A percentile compares a stretch with the other conserved stretches of the same genome.
Evolutionary conservation across 805 yeast species (phyloP).

Genomic region (Komagataella populi): DNA sequence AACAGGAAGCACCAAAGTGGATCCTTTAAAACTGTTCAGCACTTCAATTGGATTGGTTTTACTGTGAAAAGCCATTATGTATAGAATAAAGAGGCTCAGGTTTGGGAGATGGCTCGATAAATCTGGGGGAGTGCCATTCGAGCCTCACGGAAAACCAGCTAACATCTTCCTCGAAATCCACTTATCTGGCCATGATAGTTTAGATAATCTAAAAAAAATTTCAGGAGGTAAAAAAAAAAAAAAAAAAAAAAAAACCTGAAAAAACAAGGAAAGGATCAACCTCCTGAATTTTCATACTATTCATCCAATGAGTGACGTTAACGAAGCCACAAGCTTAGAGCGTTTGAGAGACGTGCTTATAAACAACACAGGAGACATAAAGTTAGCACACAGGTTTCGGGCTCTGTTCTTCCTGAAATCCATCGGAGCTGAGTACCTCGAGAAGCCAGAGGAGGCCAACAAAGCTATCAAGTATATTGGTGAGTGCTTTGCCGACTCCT

Average conservation of each 20-base stretch:
- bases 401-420: conserved; percentile 87
- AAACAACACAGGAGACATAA: conserved; percentile 53
- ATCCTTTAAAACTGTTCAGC: conserved; percentile 11
- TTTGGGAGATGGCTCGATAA: not conserved
- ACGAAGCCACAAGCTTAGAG: conserved; percentile 29
- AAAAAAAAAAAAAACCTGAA: not conserved
- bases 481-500: conserved; percentile 65
- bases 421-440: conserved; percentile 60
- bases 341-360: conserved; percentile 58
- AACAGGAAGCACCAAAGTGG: conserved; percentile 56
- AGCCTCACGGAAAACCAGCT: not conserved
- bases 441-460: conserved; percentile 38
- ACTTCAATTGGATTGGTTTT: conserved; percentile 10
- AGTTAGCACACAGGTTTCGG: conserved; percentile 80
- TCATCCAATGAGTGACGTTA: conserved; percentile 7
- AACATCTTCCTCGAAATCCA: not conserved
- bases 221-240: not conserved
- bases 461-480: conserved; percentile 72
- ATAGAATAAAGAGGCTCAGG: not conserved
- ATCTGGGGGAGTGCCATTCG: not conserved
- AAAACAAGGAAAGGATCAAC: not conserved
- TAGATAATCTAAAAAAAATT: not conserved
- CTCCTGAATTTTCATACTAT: not conserved
- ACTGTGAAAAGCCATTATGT: conserved; percentile 15
- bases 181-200: not conserved